Base-by-base conservation (phyloP, 1,284 basidiomycete genomes). In the Melanopsichium pennsylvanicum region DNA sequence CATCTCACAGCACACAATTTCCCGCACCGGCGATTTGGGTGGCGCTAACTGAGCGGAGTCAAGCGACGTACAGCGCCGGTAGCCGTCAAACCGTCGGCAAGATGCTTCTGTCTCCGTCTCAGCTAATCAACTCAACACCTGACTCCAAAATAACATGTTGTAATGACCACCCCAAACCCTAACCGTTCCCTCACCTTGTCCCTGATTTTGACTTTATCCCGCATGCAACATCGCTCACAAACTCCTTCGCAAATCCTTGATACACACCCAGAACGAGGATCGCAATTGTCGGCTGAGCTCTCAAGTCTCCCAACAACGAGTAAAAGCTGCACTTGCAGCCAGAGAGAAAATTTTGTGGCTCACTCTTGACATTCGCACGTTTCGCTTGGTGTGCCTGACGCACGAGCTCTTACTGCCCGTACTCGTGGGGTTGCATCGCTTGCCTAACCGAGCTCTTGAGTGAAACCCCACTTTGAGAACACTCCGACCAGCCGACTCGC, bases 391-490 rank as follows among this genome's bases (percentile, higher is more conserved):
- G 48, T 50, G n/a, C 40, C 36, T 41, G 25, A 11, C 29, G 18
- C 22, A n/a, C 5, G 26, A 19, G 11, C 22, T 4, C 44, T 29
- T 15, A 21, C n/a, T 9, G n/a, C 23, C 27, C 31, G 48, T 33
- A 37, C 40, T 52, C 49, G 49, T 52, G 49, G 49, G n/a, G n/a
- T 37, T 52, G 31, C 34, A 15, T 38, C 25, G 34, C 18, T 38
- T 37, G 49, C 16, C 15, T 38, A 44, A 21, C 35, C 41, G 49
- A 52, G 41, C 26, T 25, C 39, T 5, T 21, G 21, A 13, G 27
- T 9, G 2, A 25, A 5, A 5, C 29, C 18, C 25, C 34, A 7
- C 19, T 29, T 29, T 10, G 7, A n/a, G 32, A n/a, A n/a, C n/a
- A n/a, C n/a, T n/a, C n/a, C n/a, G n/a, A n/a, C n/a, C n/a, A n/a